phyloP scores from a whole-genome alignment of 75 land plant species.

The Gnetum montanum region DNA sequence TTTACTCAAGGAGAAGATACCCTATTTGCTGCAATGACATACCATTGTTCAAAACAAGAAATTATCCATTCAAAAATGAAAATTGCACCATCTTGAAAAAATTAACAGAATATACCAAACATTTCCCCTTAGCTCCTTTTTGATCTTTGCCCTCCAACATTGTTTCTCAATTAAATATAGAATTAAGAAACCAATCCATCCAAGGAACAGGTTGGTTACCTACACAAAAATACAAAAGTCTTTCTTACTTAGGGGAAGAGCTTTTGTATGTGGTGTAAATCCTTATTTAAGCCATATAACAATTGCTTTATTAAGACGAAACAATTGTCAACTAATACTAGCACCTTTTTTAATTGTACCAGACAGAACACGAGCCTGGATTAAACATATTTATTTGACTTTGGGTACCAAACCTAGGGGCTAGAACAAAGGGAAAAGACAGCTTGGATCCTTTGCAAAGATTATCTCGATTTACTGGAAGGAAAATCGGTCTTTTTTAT shows the following conservation, averaged over 20 bases:
- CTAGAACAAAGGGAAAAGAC: neutral
- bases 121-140: neutral
- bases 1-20: neutral
- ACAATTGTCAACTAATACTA: slow-evolving; percentile 1
- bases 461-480: neutral
- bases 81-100: neutral
- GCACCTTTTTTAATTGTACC: neutral
- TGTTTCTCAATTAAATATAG: neutral
- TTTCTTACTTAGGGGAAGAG: neutral
- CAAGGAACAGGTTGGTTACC: neutral
- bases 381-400: neutral
- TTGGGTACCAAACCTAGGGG: neutral
- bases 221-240: neutral
- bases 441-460: neutral
- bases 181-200: slow-evolving; percentile 2
- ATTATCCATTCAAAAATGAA: neutral
- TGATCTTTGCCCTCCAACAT: neutral
- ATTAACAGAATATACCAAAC: neutral
- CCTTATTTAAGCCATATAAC: neutral
- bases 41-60: neutral
- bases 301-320: neutral
- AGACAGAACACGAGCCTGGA: neutral
- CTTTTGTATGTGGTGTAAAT: slow-evolving; percentile 3
- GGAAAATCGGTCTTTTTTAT: slow-evolving; percentile 4
- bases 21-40: neutral